Evolutionary conservation across 2,329 filamentous ascomycete species (phyloP), one percentile per base, ranked within the genome.

Genomic region (Teratosphaeria zuluensis): DNA sequence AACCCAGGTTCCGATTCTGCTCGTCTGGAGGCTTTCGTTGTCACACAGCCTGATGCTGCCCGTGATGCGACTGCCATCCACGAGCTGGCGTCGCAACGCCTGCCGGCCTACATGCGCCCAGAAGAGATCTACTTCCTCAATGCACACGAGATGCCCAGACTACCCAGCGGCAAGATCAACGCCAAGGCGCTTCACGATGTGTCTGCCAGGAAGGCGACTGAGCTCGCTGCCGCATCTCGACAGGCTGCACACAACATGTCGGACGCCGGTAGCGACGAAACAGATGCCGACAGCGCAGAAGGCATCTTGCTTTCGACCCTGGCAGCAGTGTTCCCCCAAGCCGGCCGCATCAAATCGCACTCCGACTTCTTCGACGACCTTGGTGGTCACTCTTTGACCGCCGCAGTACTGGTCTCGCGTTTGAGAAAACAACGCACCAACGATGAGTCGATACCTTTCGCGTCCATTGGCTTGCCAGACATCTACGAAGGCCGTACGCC

Each of bases 131-230:
- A 62, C 58, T 66, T 64, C 51, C 32, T 66, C 12, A 31, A 61
- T 28, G 60, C 62, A 2, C 51, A 63, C 28, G 65, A 66, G 31
- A 59, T 66, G 61, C 64, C 65, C 5, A 55, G 65, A 55, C 60
- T 66, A 1, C 61, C 65, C 2, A 66, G 65, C 48, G 65, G 65
- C 42, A 66, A 66, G 58, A 66, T 66, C 59, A 65, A 66, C 16
- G 60, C 56, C 21, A 66, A 65, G 30, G 64, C 63, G 11, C 51
- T 66, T 24, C 65, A 66, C 24, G 65, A 66, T 9, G 4, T 65
- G 1, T 63, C 64, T 3, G 57, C 56, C 11, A 60, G 58, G 24
- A 63, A 62, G 30, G 42, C 42, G 4, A 9, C 42, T 4, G 42
- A 48, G 42, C 42, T 48, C 19, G 42, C 42, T 21, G 42, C 42